These are phyloP conservation scores for Rhododendron vialii DNA, from an alignment of 148 eudicot genomes.

Conservation along the genomic window DNA sequence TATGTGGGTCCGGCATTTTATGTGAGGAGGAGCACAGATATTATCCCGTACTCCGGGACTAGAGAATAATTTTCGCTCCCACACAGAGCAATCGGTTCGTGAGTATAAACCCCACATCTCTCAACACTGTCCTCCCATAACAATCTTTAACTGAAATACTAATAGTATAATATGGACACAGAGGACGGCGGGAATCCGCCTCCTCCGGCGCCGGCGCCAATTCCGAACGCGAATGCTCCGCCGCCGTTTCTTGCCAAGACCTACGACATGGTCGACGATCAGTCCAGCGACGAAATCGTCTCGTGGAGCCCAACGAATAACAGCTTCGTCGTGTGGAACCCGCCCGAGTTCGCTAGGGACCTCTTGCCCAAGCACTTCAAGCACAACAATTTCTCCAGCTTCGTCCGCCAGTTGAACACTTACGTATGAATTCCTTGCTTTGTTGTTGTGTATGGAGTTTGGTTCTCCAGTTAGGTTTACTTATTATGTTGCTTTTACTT, in stretches of 20 bases:
- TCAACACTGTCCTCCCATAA: background rate
- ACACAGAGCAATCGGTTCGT: background rate
- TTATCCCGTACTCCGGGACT: no score
- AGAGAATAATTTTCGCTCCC: no score
- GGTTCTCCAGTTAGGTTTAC: background rate
- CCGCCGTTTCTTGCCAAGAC: constrained; percentile 72
- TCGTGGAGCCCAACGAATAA: constrained; percentile 77
- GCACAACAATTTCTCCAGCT: constrained; percentile 90
- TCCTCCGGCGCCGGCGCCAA: constrained; percentile 34
- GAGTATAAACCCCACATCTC: background rate
- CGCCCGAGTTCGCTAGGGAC: constrained; percentile 69
- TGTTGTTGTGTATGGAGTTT: background rate
- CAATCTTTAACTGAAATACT: background rate
- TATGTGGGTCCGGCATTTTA: no score
- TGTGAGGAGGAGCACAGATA: no score
- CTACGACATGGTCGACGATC: constrained; percentile 75
- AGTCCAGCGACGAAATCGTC: constrained; percentile 57
- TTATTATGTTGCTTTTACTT: background rate
- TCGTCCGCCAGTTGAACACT: constrained; percentile 83
- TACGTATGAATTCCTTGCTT: constrained; percentile 42
- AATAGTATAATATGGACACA: background rate
- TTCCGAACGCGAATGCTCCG: constrained; percentile 43
- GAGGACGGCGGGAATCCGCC: constrained; percentile 7
- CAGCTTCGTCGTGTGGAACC: constrained; percentile 87
- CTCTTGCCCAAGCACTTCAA: constrained; percentile 82